Evolutionary conservation across 768 basidiomycete genomes (phyloP), one percentile per base, ranked within the genome.

Genomic region (Nevesoporus exiguus): DNA sequence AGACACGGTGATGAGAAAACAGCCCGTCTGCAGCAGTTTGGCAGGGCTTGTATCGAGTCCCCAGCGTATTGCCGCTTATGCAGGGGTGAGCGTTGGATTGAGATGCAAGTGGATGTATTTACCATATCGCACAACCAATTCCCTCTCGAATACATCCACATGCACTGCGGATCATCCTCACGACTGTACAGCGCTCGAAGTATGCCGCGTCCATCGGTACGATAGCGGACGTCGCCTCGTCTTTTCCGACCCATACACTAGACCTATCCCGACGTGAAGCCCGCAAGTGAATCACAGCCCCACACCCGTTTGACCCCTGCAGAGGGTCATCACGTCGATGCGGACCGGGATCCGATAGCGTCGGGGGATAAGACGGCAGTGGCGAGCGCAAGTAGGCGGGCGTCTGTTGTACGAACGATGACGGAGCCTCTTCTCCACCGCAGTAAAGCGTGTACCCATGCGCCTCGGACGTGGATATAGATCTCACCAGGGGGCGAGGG

Each of bases 131-230:
- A 69, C 86, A 89, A 19, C 83, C 86, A 10, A 89, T 73, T 6
- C 84, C 85, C 66, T 87, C 84, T 31, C 82, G 77, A 36, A 82
- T 66, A 60, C 86, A 89, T 14, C 86, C 85, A 59, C 86, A 88
- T 3, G 80, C 70, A 56, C 78, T 81, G 56, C 73, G 74, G 52
- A 79, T 72, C 66, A 81, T 78, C 66, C 77, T 77, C 36, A 78
- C 75, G 17, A 77, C 71, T 14, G 75, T 71, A 13, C 71, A 59
- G 31, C 76, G 69, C 58, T 82, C 80, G 64, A 87, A 84, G 67
- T 88, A 88, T 11, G 66, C 68, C 6, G 80, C 61, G 53, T 85
- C 81, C 60, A 89, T 73, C 3, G 74, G 71, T 11, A 84, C 76
- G 29, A 89, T 81, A 15, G 73, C 70, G 43, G 73, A 73, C 1